Evolutionary conservation across 2,329 filamentous ascomycete genomes (phyloP).

Genomic region (Ophiocordyceps camponoti-rufipedis): DNA sequence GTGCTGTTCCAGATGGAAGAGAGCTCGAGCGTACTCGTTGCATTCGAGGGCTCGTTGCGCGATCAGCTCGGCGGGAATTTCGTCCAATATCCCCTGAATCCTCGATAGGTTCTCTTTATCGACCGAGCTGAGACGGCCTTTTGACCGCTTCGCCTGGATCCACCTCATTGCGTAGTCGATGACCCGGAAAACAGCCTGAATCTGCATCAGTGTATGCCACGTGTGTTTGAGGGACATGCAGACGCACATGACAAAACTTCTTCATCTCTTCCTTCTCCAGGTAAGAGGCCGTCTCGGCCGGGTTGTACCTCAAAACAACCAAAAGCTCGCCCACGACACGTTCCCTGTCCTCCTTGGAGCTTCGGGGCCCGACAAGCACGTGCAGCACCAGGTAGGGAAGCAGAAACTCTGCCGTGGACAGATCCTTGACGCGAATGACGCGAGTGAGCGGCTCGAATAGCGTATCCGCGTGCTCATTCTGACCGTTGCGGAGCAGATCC

Average conservation of each 20-base stretch:
- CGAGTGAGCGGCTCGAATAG: conserved; percentile 70
- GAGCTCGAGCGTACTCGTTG: conserved; percentile 74
- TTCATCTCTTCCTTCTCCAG: conserved; percentile 58
- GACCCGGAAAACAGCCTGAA: conserved; percentile 71
- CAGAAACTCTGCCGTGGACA: conserved; percentile 72
- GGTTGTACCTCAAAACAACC: conserved; percentile 48
- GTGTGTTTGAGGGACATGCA: neutral
- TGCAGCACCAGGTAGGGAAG: conserved; percentile 78
- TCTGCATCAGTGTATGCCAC: neutral
- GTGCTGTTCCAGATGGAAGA: conserved; percentile 91
- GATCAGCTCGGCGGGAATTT: conserved; percentile 56
- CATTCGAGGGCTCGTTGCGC: conserved; percentile 82
- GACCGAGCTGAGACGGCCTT: conserved; percentile 10
- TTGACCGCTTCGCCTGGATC: conserved; percentile 52
- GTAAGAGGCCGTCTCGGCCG: conserved; percentile 31
- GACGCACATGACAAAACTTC: conserved; percentile 65
- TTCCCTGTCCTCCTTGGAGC: conserved; percentile 39
- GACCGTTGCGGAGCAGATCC: conserved; percentile 64
- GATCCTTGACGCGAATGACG: conserved; percentile 69
- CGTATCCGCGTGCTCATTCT: conserved; percentile 53
- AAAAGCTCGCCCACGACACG: conserved; percentile 58
- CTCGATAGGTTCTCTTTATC: conserved; percentile 30
- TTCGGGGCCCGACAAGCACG: conserved; percentile 52
- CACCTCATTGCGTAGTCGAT: conserved; percentile 85
- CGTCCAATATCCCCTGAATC: conserved; percentile 31